Base-by-base conservation (phyloP, 805 yeast species). In the Barnettozyma populi region DNA sequence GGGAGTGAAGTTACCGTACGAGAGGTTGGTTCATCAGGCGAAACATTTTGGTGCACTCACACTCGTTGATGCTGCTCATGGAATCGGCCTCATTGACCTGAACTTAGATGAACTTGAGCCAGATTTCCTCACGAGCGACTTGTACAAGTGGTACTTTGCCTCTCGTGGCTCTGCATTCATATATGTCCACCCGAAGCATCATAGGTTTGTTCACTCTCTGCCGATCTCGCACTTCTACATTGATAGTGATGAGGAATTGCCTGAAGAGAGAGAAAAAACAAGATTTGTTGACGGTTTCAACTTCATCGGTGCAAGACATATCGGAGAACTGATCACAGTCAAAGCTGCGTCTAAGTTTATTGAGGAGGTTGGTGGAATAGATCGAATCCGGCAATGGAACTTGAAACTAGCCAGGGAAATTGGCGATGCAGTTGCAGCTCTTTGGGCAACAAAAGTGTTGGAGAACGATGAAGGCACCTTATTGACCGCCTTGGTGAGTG, bases 91-190 rank as follows among this genome's bases (percentile, higher is more conserved):
- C 46, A 55, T 77, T 27, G 73, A 74, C 9, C 46, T 76, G n/a
- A 66, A 71, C 41, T 53, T 80, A 32, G 63, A 61, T 11, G 57
- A 57, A 11, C 52, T 75, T 21, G 52, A 70, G 41, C 86, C 89
- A 0, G 89, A 83, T 56, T 84, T 81, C 59, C 76, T 71, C 58
- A 69, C 74, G 21, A 64, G 83, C 19, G 85, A 84, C 56, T 65
- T 84, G 18, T 90, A 85, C 68, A 85, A 85, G 57, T 85, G 90
- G 90, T 66, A 71, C 36, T 78, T 58, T 52, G 71, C 73, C 20
- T 86, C 88, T 4, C 69, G 79, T 39, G 78, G 82, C 5, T 73
- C 75, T 54, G 84, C 85, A 0, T 66, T 80, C 25, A 59, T 84
- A 43, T 84, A 83, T 55, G 85, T 78, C 7, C 72, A 75, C 52